These are phyloP conservation scores for Sclerotinia subarctica DNA, from an alignment of 2,329 filamentous ascomycete genomes.

Conservation along the genomic window DNA sequence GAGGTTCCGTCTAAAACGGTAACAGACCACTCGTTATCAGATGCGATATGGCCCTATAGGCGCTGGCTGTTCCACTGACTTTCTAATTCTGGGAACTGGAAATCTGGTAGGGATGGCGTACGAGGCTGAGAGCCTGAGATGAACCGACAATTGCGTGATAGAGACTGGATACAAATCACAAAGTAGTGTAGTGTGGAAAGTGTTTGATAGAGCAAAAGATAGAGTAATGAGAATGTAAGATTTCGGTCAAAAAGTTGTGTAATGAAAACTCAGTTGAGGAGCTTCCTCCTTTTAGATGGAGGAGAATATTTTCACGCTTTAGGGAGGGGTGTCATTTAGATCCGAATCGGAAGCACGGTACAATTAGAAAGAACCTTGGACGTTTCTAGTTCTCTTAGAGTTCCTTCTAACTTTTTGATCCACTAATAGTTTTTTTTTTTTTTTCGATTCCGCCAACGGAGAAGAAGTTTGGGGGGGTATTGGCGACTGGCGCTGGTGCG, in stretches of 20 bases:
- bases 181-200: background rate
- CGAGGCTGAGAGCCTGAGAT: slow-evolving; percentile 20
- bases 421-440: slow-evolving; percentile 9
- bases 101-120: slow-evolving; percentile 20
- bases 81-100: background rate
- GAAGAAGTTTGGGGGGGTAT: slow-evolving; percentile 4
- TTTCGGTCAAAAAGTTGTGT: slow-evolving; percentile 21
- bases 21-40: slow-evolving; percentile 20
- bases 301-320: slow-evolving; percentile 15
- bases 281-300: slow-evolving; percentile 16
- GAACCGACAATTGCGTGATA: slow-evolving; percentile 1
- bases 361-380: background rate
- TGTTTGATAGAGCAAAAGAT: slow-evolving; percentile 19
- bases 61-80: slow-evolving; percentile 14
- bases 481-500: slow-evolving; percentile 21
- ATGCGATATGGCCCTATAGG: slow-evolving; percentile 18
- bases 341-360: slow-evolving; percentile 17
- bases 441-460: background rate
- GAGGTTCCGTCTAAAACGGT: slow-evolving; percentile 16
- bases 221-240: slow-evolving; percentile 22
- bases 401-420: slow-evolving; percentile 3
- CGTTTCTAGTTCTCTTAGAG: background rate
- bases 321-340: slow-evolving; percentile 13
- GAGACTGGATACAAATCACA: slow-evolving; percentile 10
- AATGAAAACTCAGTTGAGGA: slow-evolving; percentile 24